These are phyloP conservation scores for Saposhnikovia divaricata DNA, from an alignment of 129 eudicot genomes.

Conservation along the genomic window DNA sequence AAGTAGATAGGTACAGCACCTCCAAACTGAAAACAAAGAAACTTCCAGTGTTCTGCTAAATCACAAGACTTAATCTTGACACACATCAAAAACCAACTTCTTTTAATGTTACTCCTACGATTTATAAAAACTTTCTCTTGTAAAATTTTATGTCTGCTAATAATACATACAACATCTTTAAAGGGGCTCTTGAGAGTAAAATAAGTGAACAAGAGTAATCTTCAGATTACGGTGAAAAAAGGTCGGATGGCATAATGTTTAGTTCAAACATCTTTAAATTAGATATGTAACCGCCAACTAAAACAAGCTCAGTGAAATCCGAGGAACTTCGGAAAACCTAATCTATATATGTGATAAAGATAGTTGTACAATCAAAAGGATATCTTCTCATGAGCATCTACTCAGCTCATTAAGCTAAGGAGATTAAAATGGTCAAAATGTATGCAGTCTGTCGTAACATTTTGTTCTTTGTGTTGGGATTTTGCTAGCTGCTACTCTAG, in stretches of 20 bases:
- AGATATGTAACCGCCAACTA: not conserved
- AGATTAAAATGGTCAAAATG: not conserved
- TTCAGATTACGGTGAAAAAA: not conserved
- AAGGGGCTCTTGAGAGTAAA: not conserved
- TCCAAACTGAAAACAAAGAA: not conserved
- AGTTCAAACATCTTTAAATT: not conserved
- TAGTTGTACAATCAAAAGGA: not conserved
- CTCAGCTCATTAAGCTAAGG: not conserved
- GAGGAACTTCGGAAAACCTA: not conserved
- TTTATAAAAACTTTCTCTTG: no score
- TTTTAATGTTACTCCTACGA: not conserved
- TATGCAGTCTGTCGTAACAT: not conserved
- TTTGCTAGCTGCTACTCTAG: not conserved
- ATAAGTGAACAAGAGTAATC: not conserved
- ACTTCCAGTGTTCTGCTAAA: not conserved
- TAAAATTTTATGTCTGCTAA: not conserved
- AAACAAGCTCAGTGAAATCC: not conserved
- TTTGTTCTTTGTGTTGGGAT: not conserved
- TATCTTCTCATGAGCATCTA: not conserved
- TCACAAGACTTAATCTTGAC: not conserved
- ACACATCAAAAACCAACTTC: not conserved
- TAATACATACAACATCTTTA: not conserved
- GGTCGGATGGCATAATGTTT: not conserved
- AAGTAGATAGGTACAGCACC: not conserved
- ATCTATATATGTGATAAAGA: not conserved